A percentile compares a stretch with the other conserved stretches of the same genome.
Evolutionary conservation across 352 stramenopile species (phyloP).

Genomic region (Pythium insidiosum): DNA sequence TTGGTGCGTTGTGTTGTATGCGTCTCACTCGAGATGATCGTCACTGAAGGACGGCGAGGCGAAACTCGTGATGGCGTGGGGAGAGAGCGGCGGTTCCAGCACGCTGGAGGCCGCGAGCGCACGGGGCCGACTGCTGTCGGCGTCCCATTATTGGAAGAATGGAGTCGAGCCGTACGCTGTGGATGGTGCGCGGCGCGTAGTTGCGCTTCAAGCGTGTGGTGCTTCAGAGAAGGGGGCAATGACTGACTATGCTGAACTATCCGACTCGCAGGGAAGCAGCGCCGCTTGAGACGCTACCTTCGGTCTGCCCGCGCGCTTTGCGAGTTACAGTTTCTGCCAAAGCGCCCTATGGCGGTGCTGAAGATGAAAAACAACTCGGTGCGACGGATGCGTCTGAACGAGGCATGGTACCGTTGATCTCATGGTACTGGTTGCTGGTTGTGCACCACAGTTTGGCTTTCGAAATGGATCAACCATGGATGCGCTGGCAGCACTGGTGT

Average conservation of each 20-base stretch:
- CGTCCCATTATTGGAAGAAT: conserved; percentile 14
- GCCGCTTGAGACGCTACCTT: conserved; percentile 4
- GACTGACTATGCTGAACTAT: too few species aligned
- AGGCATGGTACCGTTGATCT: neutral
- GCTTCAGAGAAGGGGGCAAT: too few species aligned
- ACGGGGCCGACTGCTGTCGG: conserved; percentile 1
- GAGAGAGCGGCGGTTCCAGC: too few species aligned
- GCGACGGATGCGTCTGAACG: too few species aligned
- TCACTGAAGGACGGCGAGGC: too few species aligned
- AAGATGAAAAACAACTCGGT: conserved; percentile 2
- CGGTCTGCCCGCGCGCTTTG: conserved; percentile 9
- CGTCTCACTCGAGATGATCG: too few species aligned
- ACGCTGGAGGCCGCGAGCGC: conserved; percentile 12
- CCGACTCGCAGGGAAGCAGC: conserved; percentile 4
- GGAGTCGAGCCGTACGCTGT: conserved; percentile 10
- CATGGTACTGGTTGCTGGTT: neutral
- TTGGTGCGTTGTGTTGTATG: too few species aligned
- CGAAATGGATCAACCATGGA: conserved; percentile 64
- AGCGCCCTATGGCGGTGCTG: neutral
- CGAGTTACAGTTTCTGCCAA: conserved; percentile 1
- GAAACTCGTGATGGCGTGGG: too few species aligned
- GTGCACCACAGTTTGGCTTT: conserved; percentile 45
- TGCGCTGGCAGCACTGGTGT: conserved; percentile 47
- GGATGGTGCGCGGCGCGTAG: conserved; percentile 8
- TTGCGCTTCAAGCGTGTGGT: too few species aligned